phyloP scores from a whole-genome alignment of 2,329 filamentous ascomycete genomes.

The Aspergillus sp. region DNA sequence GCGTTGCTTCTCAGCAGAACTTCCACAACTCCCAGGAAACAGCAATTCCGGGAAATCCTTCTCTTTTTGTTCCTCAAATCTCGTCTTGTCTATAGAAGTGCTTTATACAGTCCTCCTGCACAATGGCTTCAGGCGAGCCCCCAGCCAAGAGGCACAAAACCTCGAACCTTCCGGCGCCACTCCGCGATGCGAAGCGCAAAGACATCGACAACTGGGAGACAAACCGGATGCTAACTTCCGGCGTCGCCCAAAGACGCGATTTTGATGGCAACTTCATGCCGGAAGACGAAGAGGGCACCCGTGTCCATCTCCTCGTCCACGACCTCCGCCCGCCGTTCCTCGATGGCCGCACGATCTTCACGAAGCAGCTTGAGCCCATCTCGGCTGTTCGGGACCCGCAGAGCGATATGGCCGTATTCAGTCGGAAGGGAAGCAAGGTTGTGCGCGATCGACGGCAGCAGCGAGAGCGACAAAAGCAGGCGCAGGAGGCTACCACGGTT shows the following conservation, averaged over 20 bases:
- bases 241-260: constrained; percentile 87
- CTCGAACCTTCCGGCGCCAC: constrained; percentile 39
- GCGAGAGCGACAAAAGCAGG: constrained; percentile 89
- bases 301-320: constrained; percentile 90
- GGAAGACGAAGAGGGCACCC: constrained; percentile 80
- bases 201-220: constrained; percentile 99
- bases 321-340: constrained; percentile 93
- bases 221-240: constrained; percentile 96
- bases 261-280: constrained; percentile 82
- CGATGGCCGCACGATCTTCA: constrained; percentile 94
- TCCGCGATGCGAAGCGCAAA: constrained; percentile 69
- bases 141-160: constrained; percentile 47
- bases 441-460: constrained; percentile 91
- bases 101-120: background rate
- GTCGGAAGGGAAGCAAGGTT: constrained; percentile 89
- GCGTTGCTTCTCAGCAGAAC: constrained; percentile 5
- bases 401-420: constrained; percentile 99
- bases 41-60: constrained; percentile 6
- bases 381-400: constrained; percentile 90
- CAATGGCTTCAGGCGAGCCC: constrained; percentile 43
- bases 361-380: constrained; percentile 93
- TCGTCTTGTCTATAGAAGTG: background rate
- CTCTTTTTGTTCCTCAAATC: background rate
- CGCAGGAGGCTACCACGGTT: constrained; percentile 90
- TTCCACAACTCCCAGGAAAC: constrained; percentile 16